Conservation (phyloP, 2,329 filamentous ascomycete species). For the Trichoderma atrobrunneum region DNA sequence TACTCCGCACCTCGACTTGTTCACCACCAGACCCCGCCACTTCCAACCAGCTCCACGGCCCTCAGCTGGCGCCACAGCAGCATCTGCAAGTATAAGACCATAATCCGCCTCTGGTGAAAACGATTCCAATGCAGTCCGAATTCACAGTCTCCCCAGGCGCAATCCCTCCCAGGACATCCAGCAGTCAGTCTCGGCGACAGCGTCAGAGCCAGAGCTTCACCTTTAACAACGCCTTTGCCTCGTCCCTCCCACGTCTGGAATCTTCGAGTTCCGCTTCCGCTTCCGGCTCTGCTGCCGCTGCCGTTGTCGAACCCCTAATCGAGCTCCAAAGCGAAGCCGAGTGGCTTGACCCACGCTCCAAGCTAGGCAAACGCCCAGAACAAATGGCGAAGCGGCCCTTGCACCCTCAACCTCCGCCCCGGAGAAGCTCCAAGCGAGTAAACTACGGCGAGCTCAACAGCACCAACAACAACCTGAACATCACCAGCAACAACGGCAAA, state of each 20-base stretch:
- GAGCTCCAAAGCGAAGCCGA: slow-evolving; percentile 46
- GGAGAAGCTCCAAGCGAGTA: slow-evolving; percentile 3
- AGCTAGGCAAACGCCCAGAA: slow-evolving; percentile 24
- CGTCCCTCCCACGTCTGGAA: slow-evolving; percentile 19
- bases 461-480: no score
- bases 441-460: slow-evolving; percentile 21
- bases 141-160: slow-evolving; percentile 48
- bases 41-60: not conserved
- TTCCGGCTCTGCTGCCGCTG: slow-evolving; percentile 26
- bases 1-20: not conserved
- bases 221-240: slow-evolving; percentile 21
- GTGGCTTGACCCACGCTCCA: slow-evolving; percentile 46
- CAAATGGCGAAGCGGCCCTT: not conserved
- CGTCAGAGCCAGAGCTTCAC: slow-evolving; percentile 10
- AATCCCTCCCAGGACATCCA: slow-evolving; percentile 72
- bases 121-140: not conserved
- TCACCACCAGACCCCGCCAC: not conserved
- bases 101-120: not conserved
- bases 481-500: not conserved
- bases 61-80: not conserved
- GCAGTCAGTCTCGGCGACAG: slow-evolving; percentile 33
- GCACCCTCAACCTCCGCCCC: slow-evolving; percentile 10
- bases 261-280: slow-evolving; percentile 4
- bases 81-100: not conserved
- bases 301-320: slow-evolving; percentile 50